Evolutionary conservation across 78 protist species (phyloP), one percentile per base, ranked within the genome.

Genomic region (Monosiga brevicollis): DNA sequence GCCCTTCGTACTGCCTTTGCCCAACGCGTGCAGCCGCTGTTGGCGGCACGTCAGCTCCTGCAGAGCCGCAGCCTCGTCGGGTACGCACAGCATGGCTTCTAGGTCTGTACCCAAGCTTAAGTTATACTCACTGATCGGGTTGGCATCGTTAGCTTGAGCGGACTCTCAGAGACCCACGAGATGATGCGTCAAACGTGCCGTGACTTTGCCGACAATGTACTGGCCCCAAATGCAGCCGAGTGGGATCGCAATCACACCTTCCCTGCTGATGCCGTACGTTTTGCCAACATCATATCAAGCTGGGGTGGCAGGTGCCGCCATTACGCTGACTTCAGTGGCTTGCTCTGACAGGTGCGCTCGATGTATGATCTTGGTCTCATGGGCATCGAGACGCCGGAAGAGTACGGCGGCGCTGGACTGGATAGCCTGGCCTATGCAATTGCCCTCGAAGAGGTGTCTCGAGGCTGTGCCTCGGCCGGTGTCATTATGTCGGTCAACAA

Each of bases 391-490:
- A 84, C 88, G 24, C 84, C 94, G n/a, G 87, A 76, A 35, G 87
- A 90, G 26, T 85, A 77, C 78, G 94, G 94, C 15, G 98, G 98
- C 36, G 35, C 95, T 0, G 96, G 92, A 26, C 34, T 93, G 89
- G 88, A 83, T 55, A 79, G 78, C 74, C 84, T 91, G 74, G 86
- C 91, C 0, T 86, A 94, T 39, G 86, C 92, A 22, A 42, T 96
- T 40, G 95, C 93, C n/a, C 86, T 96, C 76, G 98, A 96, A 76
- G 98, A 91, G 81, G 88, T 95, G 41, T 91, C 93, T 40, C 70
- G 87, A 34, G 87, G 87, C 29, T 76, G 82, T 39, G 87, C 87
- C 32, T 55, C 71, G 15, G 43, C 82, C 39, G 87, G 87, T 26
- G 87, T 84, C 37, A 39, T 84, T 38, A 84, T 84, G 87, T 41